Evolutionary conservation across 257 asterid genomes (phyloP).

Genomic region (Solanum appendiculatum): DNA sequence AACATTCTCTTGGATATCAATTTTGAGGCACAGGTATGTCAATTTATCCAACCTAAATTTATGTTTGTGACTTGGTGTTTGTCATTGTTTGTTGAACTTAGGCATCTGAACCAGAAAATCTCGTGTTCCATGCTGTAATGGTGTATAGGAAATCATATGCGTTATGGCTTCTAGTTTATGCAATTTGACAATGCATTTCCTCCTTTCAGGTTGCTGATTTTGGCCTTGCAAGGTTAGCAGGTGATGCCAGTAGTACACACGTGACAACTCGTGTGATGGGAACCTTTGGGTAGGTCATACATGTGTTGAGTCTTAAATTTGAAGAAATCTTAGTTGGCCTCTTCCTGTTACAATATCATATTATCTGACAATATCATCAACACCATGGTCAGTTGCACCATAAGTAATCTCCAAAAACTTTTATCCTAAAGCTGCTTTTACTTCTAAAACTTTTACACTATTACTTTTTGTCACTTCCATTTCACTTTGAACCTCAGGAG

Average conservation of each 20-base stretch:
- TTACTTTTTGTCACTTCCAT: background rate
- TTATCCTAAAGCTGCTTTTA: background rate
- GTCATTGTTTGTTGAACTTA: background rate
- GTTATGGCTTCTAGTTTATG: background rate
- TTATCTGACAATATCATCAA: background rate
- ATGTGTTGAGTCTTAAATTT: background rate
- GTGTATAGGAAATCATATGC: background rate
- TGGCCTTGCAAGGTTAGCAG: slow-evolving; percentile 86
- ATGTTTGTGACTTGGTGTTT: background rate
- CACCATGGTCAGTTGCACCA: background rate
- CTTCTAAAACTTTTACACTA: background rate
- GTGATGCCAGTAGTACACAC: slow-evolving; percentile 61
- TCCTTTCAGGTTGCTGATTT: slow-evolving; percentile 74
- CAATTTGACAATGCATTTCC: background rate
- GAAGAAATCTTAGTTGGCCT: background rate
- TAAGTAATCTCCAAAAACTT: background rate
- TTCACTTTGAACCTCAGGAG: background rate
- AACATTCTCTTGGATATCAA: slow-evolving; percentile 78
- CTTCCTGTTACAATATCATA: background rate
- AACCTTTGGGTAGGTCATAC: slow-evolving; percentile 68
- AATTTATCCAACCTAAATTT: background rate
- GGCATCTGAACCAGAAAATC: background rate
- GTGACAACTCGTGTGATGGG: slow-evolving; percentile 94
- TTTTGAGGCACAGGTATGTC: slow-evolving; percentile 72
- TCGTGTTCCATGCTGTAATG: background rate